These are phyloP conservation scores for Kwoniella shandongensis DNA, from an alignment of 768 basidiomycete genomes.

Conservation along the genomic window DNA sequence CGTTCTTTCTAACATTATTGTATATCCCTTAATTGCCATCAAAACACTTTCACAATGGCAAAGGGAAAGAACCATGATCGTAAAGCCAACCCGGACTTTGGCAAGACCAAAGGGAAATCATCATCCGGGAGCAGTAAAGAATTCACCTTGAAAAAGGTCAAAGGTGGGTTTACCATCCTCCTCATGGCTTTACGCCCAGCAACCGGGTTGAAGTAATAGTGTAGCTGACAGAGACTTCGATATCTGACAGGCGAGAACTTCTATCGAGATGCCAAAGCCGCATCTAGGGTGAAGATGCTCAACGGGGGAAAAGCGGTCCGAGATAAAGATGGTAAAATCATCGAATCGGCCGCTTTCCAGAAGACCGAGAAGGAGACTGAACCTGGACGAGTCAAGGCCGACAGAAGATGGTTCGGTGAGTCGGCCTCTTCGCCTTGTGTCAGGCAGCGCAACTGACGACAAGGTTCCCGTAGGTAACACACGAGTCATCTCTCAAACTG, in stretches of 20 bases:
- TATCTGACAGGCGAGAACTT: constrained; percentile 76
- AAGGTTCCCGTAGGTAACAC: constrained; percentile 74
- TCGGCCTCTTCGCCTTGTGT: not conserved
- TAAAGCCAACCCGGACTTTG: constrained; percentile 43
- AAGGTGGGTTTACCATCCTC: constrained; percentile 49
- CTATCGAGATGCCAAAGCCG: constrained; percentile 93
- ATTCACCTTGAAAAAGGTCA: constrained; percentile 53
- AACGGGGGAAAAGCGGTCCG: constrained; percentile 86
- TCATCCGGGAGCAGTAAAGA: constrained; percentile 39
- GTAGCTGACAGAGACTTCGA: not conserved
- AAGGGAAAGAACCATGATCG: constrained; percentile 53
- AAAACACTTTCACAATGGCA: constrained; percentile 37
- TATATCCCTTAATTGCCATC: not conserved
- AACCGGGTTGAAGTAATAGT: too few relatives aligned
- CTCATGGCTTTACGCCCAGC: too few relatives aligned
- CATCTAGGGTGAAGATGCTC: constrained; percentile 82
- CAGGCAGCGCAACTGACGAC: not conserved
- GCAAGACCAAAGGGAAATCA: constrained; percentile 47
- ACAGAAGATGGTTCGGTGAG: constrained; percentile 95
- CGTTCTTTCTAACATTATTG: not conserved
- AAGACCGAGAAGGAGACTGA: constrained; percentile 88
- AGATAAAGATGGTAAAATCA: constrained; percentile 87
- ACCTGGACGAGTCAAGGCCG: constrained; percentile 88
- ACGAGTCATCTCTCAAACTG: constrained; percentile 94
- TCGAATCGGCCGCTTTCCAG: constrained; percentile 91